Evolutionary conservation across 257 asterid genomes (phyloP), one percentile per base, ranked within the genome.

Genomic region (Cordia subcordata): DNA sequence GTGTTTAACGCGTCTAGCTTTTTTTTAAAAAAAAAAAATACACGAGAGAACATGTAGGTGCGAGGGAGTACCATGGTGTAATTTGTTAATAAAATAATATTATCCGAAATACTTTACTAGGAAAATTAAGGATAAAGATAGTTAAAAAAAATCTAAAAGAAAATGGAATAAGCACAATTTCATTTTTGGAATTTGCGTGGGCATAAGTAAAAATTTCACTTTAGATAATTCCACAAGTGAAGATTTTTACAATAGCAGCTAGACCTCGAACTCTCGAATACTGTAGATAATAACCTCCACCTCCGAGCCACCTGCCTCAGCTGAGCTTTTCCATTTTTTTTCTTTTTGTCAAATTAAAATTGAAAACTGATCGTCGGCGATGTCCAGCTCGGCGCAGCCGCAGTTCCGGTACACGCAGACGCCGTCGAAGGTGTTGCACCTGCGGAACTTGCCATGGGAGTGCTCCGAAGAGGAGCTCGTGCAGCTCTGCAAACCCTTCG

Each of bases 391-490:
- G 62, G 86, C 75, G 46, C 93, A 79, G 75, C 79, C 72, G 56
- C 96, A 88, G 76, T 85, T 88, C 67, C 84, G 96, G 53, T 85
- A 80, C 75, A 77, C 95, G 16, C 95, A 83, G 70, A 85, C 95
- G 38, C 95, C 96, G 9, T 88, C 94, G 55, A 88, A 88, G 86
- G 96, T 88, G 59, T 75, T 88, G 51, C 96, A 88, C 78, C 81
- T 88, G 51, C 85, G 96, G 59, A 88, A 88, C 70, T 88, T 88
- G 18, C 95, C 95, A 6, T 85, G 88, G 85, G 94, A 85, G 71
- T 89, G 94, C 75, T 64, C 16, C 58, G 87, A 86, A 44, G 96
- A 89, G 59, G 94, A 88, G 74, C 95, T 88, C 27, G 52, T 85
- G 62, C 86, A 85, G 69, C 76, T 88, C n/a, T 83, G 93, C 60